phyloP scores from a whole-genome alignment of 495 filamentous ascomycete genomes.

The Aspergillus sparsus region DNA sequence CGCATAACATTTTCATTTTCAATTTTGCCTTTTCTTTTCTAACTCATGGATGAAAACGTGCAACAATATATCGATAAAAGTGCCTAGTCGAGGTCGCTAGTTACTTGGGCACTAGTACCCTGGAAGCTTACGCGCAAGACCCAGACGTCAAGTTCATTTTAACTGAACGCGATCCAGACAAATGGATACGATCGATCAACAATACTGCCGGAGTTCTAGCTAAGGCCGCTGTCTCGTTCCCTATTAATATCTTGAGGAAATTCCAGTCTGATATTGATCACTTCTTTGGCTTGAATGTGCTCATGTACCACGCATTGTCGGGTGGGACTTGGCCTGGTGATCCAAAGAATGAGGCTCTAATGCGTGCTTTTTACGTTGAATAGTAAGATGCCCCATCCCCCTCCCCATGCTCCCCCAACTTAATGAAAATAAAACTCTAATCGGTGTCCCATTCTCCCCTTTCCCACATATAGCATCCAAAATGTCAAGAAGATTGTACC shows the following conservation, averaged over 20 bases:
- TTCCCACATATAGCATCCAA: neutral
- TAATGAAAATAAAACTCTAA: neutral
- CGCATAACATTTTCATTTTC: too few relatives aligned
- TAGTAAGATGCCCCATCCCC: neutral
- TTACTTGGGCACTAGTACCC: neutral
- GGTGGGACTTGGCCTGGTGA: neutral
- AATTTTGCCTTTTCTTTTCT: too few relatives aligned
- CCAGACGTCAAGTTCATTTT: slow-evolving; percentile 1
- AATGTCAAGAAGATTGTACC: neutral
- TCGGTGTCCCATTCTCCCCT: too few relatives aligned
- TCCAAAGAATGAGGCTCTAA: neutral
- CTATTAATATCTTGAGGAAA: neutral
- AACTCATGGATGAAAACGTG: neutral
- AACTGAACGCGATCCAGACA: neutral
- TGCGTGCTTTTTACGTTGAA: neutral
- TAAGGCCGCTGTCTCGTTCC: neutral
- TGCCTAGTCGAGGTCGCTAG: neutral
- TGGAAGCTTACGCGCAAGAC: neutral
- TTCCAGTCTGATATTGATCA: neutral
- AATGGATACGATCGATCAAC: neutral
- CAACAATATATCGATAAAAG: too few relatives aligned
- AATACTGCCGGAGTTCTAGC: neutral
- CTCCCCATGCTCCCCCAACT: neutral
- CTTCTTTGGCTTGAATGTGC: neutral
- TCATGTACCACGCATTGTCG: neutral